phyloP scores from a whole-genome alignment of 1,284 basidiomycete species.

The Ustilago vetiveriae region DNA sequence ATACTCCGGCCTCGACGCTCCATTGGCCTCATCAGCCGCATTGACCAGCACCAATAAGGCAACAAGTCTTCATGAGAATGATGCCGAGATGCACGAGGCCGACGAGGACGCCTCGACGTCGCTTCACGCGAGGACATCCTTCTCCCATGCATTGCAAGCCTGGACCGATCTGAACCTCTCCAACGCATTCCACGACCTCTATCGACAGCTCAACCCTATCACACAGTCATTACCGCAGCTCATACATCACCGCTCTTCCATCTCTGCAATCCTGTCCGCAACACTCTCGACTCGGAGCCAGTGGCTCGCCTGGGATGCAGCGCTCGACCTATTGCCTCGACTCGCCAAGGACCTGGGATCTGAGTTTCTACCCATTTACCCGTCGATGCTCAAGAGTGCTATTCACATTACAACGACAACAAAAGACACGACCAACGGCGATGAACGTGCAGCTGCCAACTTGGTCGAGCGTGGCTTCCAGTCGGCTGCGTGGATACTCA shows the following conservation, averaged over 20 bases:
- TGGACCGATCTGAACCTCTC: constrained; percentile 66
- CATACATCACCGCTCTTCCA: constrained; percentile 58
- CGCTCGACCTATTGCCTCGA: constrained; percentile 64
- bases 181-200: constrained; percentile 58
- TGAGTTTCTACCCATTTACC: constrained; percentile 64
- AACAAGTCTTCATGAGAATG: constrained; percentile 14
- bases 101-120: constrained; percentile 40
- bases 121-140: constrained; percentile 51
- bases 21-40: constrained; percentile 15
- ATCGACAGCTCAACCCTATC: constrained; percentile 41
- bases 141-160: constrained; percentile 53
- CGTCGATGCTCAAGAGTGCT: constrained; percentile 49
- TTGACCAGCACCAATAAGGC: constrained; percentile 14
- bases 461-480: constrained; percentile 64
- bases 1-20: constrained; percentile 56
- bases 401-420: constrained; percentile 57
- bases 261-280: constrained; percentile 34
- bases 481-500: constrained; percentile 60
- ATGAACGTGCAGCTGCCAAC: constrained; percentile 60
- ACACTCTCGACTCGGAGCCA: constrained; percentile 25
- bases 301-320: constrained; percentile 63
- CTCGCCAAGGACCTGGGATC: constrained; percentile 61
- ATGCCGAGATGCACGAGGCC: constrained; percentile 8
- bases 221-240: constrained; percentile 60
- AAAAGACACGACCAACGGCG: constrained; percentile 57